These are phyloP conservation scores for Buxus sempervirens DNA, from an alignment of 164 flowering plant genomes.

Conservation along the genomic window DNA sequence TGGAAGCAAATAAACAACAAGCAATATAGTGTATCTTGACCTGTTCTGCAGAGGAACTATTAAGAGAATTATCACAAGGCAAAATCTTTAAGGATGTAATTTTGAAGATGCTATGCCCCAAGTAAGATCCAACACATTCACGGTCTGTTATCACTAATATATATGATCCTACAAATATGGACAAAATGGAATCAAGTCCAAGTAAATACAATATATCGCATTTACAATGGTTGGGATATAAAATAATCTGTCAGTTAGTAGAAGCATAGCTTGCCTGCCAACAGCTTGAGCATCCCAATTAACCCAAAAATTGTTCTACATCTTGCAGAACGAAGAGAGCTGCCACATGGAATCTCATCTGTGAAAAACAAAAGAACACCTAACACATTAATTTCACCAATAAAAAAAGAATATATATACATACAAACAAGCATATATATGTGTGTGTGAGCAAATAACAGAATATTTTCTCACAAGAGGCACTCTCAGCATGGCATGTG, in stretches of 20 bases:
- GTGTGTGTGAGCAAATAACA: too few species aligned
- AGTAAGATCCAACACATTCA: conserved; percentile 79
- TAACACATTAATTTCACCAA: neutral
- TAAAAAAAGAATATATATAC: neutral
- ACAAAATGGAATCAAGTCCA: conserved; percentile 2
- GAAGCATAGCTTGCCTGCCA: conserved; percentile 57
- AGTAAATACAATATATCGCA: neutral
- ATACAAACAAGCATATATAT: too few species aligned
- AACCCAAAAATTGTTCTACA: conserved; percentile 74
- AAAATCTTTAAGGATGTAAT: conserved; percentile 68
- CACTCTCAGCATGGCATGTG: too few species aligned
- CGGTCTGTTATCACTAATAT: conserved; percentile 69
- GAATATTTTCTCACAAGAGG: too few species aligned
- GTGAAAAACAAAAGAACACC: conserved; percentile 7
- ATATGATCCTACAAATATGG: conserved; percentile 60
- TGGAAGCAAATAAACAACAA: neutral
- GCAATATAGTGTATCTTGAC: conserved; percentile 26
- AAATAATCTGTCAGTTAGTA: neutral
- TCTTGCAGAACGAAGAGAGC: conserved; percentile 65
- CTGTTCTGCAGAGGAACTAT: conserved; percentile 66
- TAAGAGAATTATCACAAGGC: conserved; percentile 79
- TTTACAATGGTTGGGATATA: neutral
- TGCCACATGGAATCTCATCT: conserved; percentile 64
- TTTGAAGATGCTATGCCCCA: conserved; percentile 87
- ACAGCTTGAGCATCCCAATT: conserved; percentile 79